Evolutionary conservation across 768 basidiomycete genomes (phyloP), one percentile per base, ranked within the genome.

Genomic region (Kondoa malvinella): DNA sequence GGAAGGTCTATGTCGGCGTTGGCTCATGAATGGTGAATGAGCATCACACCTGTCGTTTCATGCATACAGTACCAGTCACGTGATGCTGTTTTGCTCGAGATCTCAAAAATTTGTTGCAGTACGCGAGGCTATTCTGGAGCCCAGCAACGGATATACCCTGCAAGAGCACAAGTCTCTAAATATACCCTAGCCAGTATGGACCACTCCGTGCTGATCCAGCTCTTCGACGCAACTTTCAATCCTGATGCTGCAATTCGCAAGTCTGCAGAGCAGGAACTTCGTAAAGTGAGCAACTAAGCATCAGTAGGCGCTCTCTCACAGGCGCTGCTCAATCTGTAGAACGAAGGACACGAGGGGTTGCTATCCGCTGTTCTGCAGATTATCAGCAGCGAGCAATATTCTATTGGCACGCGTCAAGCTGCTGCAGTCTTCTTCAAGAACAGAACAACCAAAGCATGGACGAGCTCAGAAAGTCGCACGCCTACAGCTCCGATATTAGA

Each of bases 391-490:
- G 82, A 78, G 73, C 82, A 88, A 74, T 87, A 89, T 79, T 78
- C 84, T 86, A 89, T 87, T 67, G 81, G 87, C 29, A 88, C 86
- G 66, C 87, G 89, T 56, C 88, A 91, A 73, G 86, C 90, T 0
- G 86, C 87, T 72, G 82, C 86, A 16, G 87, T 94, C 26, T 94
- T 86, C 83, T 81, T 92, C 73, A 94, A 94, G 78, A 94, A 94
- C 77, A 86, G 91, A 73, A 84, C 92, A 69, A 82, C 83, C 67
- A 80, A 81, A 3, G 81, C 81, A 25, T 92, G 71, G 74, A 80
- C 70, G 73, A 26, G 30, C 30, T 3, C 62, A 26, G 57, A 65
- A 4, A 65, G 68, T 2, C 56, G 66, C 3, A 50, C 61, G n/a
- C 66, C 66, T 25, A n/a, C 57, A 8, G 60, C 69, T 32, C 80